Base-by-base conservation (phyloP, 768 basidiomycete species). In the Kondoa subrosea region DNA sequence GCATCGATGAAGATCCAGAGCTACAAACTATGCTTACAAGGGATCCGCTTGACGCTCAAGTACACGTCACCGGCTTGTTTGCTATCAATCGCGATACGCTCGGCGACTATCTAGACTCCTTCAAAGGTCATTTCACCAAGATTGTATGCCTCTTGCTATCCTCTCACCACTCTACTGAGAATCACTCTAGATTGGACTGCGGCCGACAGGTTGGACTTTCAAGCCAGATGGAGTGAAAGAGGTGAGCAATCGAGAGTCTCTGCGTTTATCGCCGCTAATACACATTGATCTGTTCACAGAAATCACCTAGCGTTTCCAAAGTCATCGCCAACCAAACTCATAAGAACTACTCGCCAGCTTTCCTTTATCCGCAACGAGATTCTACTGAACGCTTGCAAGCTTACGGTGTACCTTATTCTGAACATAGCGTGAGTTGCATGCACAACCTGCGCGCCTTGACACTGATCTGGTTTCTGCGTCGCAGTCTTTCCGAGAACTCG, bases 141-240 rank as follows among this genome's bases (percentile, higher is more conserved):
- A 70, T 70, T 59, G 69, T 70, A 32, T 59, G 59, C 67, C 32
- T 34, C 21, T n/a, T n/a, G 60, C 34, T 30, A 65, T n/a, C n/a
- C n/a, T n/a, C n/a, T n/a, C n/a, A n/a, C n/a, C 61, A 27, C 62
- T 59, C 62, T 34, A 62, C 3, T 61, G 66, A 27, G 40, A 66
- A 25, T 63, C 65, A 14, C 68, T 68, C 0, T 83, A 84, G 1
- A 80, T 95, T 15, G 92, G 87, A 0, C 87, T 97, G 72, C 79
- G 92, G 67, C 95, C 95, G 0, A 97, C 95, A 0, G 95, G 95
- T 34, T 97, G 93, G 93, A 88, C 89, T 84, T 95, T 69, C 75
- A 88, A 82, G 64, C 59, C 68, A 57, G 56, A 63, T 40, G 65
- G 34, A 30, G 32, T 30, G 25, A 29, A 50, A 50, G 40, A 50